Evolutionary conservation across 202 grass and related monocot genomes (phyloP), one percentile per base, ranked within the genome.

Genomic region (Eragrostis tef): DNA sequence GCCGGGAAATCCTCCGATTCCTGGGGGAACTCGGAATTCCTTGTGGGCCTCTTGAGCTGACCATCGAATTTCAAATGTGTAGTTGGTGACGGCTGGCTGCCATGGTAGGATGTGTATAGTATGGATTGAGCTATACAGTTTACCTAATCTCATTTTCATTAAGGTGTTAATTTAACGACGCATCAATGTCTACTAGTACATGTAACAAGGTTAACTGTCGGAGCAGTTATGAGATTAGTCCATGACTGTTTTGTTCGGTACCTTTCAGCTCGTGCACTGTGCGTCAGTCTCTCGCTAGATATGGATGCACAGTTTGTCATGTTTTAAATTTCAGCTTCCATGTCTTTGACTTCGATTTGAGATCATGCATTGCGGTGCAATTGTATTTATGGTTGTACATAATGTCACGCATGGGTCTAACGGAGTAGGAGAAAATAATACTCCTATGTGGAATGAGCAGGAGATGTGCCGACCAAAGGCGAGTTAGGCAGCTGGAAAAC

Each of bases 401-500:
- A 5, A 26, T 50, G 19, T 47, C 73, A 78, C 79, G 15, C 15
- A 82, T 75, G 22, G 17, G 73, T 66, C 56, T 6, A 19, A 57
- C 15, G 5, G 53, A 63, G 54, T 64, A 42, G 51, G 52, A 11
- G 16, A 44, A 42, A 43, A 51, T 22, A 39, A 39, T 39, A 39
- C n/a, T n/a, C n/a, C n/a, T n/a, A 5, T 31, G 26, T 44, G 7
- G 8, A 56, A 73, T n/a, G 6, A 8, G 22, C 10, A 63, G 26
- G 41, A 19, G n/a, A 62, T 8, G 63, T 63, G n/a, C n/a, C 80
- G 6, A 39, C 34, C 34, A 39, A 39, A 39, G 34, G 3, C 34
- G 34, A 24, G 58, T 58, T 79, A 76, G 71, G 71, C 54, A 71
- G 71, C 57, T 43, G 71, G 34, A 36, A 76, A 71, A 50, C 58